These are phyloP conservation scores for Phyllosticta paracitricarpa DNA, from an alignment of 2,329 filamentous ascomycete genomes.

Conservation along the genomic window DNA sequence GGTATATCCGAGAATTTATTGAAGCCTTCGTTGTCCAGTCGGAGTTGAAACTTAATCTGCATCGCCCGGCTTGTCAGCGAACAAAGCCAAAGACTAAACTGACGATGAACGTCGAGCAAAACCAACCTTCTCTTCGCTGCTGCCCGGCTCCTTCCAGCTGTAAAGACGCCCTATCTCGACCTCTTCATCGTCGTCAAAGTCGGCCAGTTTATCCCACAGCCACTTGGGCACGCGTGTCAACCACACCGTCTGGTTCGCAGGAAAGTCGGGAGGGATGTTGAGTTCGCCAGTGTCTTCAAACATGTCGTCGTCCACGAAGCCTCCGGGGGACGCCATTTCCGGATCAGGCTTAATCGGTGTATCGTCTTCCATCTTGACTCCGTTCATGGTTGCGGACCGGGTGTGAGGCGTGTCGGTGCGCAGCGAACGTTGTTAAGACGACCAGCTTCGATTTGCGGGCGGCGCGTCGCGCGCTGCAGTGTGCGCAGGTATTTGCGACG, in stretches of 20 bases:
- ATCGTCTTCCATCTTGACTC: conserved; percentile 30
- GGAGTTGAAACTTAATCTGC: conserved; percentile 11
- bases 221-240: conserved; percentile 30
- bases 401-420: neutral
- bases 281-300: conserved; percentile 37
- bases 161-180: conserved; percentile 27
- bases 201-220: conserved; percentile 26
- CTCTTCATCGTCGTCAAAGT: conserved; percentile 28
- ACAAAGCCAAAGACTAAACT: neutral
- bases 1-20: conserved; percentile 45
- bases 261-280: conserved; percentile 20
- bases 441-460: neutral
- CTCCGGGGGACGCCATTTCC: conserved; percentile 16
- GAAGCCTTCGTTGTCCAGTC: neutral
- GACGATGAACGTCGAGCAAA: neutral
- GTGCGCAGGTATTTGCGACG: neutral
- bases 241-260: conserved; percentile 21
- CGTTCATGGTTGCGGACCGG: conserved; percentile 22
- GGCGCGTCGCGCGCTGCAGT: neutral
- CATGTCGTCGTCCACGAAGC: conserved; percentile 31
- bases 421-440: neutral
- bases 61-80: neutral
- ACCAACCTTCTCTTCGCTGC: conserved; percentile 7
- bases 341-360: conserved; percentile 26
- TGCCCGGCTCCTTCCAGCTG: conserved; percentile 1